Conservation (phyloP, 2,329 filamentous ascomycete genomes). For the Cordyceps cateniannulata region DNA sequence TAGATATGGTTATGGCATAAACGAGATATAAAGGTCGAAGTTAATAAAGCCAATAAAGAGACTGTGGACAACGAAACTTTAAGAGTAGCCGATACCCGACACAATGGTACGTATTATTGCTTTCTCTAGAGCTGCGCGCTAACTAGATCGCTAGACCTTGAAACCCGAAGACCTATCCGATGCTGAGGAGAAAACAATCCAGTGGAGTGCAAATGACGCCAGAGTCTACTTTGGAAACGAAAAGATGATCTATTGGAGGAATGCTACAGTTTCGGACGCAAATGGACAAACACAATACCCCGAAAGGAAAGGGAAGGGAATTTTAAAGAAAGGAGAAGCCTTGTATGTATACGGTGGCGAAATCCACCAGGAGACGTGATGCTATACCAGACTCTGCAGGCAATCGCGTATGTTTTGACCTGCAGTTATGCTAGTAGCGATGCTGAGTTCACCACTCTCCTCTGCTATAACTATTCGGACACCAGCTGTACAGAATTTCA, state of each 20-base stretch:
- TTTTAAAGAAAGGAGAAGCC: neutral
- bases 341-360: neutral
- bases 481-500: neutral
- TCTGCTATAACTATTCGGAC: neutral
- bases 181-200: neutral
- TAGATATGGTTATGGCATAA: neutral
- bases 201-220: neutral
- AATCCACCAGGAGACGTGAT: neutral
- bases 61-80: neutral
- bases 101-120: neutral
- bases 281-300: neutral
- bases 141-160: neutral
- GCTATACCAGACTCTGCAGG: neutral
- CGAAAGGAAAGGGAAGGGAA: neutral
- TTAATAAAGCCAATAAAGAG: neutral
- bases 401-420: neutral
- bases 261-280: neutral
- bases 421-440: neutral
- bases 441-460: neutral
- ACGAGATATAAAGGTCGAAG: neutral
- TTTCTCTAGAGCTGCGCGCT: neutral
- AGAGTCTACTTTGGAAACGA: neutral
- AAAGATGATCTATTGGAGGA: neutral
- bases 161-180: neutral
- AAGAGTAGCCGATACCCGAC: neutral